A percentile compares a stretch with the other conserved stretches of the same genome.
Conservation (phyloP, 441 rosid genomes). For the Biscutella laevigata region DNA sequence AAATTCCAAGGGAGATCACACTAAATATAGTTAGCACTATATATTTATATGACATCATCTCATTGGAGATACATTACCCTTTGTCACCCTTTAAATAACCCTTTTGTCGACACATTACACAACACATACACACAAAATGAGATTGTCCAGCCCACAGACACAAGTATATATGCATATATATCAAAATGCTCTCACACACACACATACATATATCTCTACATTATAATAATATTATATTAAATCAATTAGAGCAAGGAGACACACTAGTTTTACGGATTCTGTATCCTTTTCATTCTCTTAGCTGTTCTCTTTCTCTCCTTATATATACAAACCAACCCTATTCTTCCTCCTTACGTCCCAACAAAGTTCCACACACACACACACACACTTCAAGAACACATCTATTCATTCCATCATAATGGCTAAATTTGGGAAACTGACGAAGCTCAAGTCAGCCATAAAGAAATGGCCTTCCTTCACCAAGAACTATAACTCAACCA, state of each 20-base stretch:
- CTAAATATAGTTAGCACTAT: no score
- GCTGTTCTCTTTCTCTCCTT: slow-evolving; percentile 32
- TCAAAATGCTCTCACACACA: slow-evolving; percentile 9
- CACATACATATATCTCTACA: background rate
- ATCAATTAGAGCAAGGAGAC: background rate
- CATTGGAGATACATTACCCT: no score
- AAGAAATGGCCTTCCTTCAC: slow-evolving; percentile 63
- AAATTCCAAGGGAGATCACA: no score
- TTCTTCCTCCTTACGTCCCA: slow-evolving; percentile 10
- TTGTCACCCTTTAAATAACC: no score
- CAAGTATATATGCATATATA: slow-evolving; percentile 3
- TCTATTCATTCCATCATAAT: no score
- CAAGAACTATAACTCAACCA: slow-evolving; percentile 34
- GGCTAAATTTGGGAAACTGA: slow-evolving; percentile 59
- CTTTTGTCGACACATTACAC: slow-evolving; percentile 15
- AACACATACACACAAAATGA: slow-evolving; percentile 15
- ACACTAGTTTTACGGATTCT: slow-evolving; percentile 15
- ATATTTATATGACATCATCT: no score
- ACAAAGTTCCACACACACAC: no score
- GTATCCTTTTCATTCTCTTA: slow-evolving; percentile 28
- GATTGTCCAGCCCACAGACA: slow-evolving; percentile 1
- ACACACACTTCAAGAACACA: no score
- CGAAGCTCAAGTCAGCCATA: slow-evolving; percentile 70
- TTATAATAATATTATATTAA: no score
- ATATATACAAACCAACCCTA: slow-evolving; percentile 20